phyloP scores from a whole-genome alignment of 73 alveolate species.

The Symbiodinium pilosum region DNA sequence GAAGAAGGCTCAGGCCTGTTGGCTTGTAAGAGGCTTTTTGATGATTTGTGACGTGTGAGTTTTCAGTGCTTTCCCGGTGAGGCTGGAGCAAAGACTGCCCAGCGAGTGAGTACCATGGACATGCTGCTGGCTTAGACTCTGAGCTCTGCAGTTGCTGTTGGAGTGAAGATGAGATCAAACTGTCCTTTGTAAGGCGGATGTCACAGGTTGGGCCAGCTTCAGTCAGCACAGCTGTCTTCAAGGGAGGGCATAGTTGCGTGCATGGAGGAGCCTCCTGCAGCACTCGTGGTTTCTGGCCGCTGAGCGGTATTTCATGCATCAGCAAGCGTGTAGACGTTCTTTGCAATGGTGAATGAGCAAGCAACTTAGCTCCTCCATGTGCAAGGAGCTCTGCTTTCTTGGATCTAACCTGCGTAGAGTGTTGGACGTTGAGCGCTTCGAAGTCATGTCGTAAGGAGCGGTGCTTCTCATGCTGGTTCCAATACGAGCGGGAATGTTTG shows the following conservation, averaged over 20 bases:
- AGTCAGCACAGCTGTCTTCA: background rate
- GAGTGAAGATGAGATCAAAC: no score
- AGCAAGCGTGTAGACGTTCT: background rate
- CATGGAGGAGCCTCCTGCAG: constrained; percentile 5
- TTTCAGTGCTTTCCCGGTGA: background rate
- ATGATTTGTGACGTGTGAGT: no score
- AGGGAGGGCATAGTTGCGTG: background rate
- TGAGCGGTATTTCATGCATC: background rate
- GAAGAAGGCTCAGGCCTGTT: background rate
- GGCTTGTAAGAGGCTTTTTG: no score
- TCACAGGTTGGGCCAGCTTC: background rate
- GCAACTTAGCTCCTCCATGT: no score
- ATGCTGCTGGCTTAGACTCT: background rate
- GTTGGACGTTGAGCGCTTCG: no score
- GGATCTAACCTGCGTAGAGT: no score
- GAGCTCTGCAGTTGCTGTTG: no score
- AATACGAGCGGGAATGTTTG: constrained; percentile 26
- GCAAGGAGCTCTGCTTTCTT: no score
- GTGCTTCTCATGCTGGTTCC: background rate
- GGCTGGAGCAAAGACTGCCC: constrained; percentile 40
- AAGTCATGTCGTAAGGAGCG: constrained; percentile 13
- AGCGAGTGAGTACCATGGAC: background rate
- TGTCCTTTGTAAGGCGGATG: background rate
- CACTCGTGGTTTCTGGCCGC: constrained; percentile 10
- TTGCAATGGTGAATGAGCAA: no score